Conservation (phyloP, 345 rosid genomes). For the Citrus cavaleriei region DNA sequence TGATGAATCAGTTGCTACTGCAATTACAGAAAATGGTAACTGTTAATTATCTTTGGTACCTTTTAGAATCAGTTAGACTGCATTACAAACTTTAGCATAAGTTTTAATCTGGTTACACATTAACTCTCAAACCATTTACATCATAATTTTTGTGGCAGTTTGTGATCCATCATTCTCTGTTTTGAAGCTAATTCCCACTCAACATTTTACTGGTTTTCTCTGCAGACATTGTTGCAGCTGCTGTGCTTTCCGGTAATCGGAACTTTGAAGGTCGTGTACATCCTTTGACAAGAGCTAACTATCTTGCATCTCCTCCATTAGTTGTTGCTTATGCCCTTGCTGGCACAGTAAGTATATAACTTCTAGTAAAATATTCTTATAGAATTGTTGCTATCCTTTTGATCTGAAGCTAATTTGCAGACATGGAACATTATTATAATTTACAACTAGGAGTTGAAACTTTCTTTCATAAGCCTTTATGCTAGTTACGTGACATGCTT, state of each 20-base stretch:
- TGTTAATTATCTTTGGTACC: neutral
- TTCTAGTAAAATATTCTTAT: neutral
- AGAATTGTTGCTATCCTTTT: neutral
- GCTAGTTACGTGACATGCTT: neutral
- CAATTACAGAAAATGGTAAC: constrained; percentile 66
- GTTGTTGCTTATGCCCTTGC: constrained; percentile 95
- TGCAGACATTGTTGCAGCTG: constrained; percentile 71
- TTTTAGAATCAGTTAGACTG: neutral
- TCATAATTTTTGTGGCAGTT: neutral
- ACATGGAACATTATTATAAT: neutral
- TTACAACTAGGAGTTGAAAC: neutral
- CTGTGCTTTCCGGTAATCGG: constrained; percentile 85
- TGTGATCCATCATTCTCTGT: neutral
- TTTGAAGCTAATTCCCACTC: constrained; percentile 3
- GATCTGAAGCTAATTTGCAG: neutral
- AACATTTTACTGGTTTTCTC: constrained; percentile 7
- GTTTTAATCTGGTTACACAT: neutral
- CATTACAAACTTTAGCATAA: neutral
- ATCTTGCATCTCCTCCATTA: constrained; percentile 85
- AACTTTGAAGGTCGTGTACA: constrained; percentile 92
- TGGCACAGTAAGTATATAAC: constrained; percentile 48
- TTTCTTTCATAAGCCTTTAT: neutral
- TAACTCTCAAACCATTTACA: neutral
- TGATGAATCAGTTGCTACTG: constrained; percentile 56
- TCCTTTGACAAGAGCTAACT: constrained; percentile 79